Percentiles rank a stretch among this genome's conserved stretches.
Conservation (phyloP, 805 yeast genomes). For the Metschnikowia similis region DNA sequence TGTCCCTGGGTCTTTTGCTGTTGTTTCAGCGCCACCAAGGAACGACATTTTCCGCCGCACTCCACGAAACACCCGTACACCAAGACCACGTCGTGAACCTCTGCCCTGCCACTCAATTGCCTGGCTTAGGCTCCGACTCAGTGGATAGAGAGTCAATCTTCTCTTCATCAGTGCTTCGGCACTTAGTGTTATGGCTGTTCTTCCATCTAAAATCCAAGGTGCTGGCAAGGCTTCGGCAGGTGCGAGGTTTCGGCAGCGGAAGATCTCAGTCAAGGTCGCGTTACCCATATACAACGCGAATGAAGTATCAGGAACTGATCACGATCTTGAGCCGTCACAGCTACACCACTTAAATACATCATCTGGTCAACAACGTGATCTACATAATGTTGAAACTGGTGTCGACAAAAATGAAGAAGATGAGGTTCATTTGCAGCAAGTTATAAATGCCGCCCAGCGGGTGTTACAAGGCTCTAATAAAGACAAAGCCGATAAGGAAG, state of each 20-base stretch:
- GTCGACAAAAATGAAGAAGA: constrained; percentile 97
- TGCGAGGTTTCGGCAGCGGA: constrained; percentile 88
- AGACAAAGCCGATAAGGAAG: constrained; percentile 22
- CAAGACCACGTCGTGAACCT: constrained; percentile 3
- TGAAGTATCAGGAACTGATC: constrained; percentile 76
- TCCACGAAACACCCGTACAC: constrained; percentile 24
- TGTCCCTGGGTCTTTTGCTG: constrained; percentile 8
- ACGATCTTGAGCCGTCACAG: constrained; percentile 40
- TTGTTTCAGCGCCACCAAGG: constrained; percentile 6
- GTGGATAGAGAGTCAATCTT: background rate
- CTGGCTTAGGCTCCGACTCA: constrained; percentile 2
- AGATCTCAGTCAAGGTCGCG: constrained; percentile 87
- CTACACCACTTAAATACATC: constrained; percentile 35
- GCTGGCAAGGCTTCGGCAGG: constrained; percentile 36
- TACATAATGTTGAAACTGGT: constrained; percentile 91
- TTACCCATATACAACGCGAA: constrained; percentile 70
- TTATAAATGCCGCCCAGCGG: constrained; percentile 73
- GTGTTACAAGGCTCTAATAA: constrained; percentile 42
- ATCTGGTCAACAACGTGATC: constrained; percentile 75
- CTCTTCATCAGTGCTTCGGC: constrained; percentile 10
- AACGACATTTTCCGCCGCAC: constrained; percentile 18
- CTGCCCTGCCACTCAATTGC: background rate
- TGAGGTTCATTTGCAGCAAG: constrained; percentile 92
- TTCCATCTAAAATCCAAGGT: constrained; percentile 35
- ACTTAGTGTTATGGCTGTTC: constrained; percentile 33